Evolutionary conservation across 441 rosid species (phyloP).

Genomic region (Geranium incanum): DNA sequence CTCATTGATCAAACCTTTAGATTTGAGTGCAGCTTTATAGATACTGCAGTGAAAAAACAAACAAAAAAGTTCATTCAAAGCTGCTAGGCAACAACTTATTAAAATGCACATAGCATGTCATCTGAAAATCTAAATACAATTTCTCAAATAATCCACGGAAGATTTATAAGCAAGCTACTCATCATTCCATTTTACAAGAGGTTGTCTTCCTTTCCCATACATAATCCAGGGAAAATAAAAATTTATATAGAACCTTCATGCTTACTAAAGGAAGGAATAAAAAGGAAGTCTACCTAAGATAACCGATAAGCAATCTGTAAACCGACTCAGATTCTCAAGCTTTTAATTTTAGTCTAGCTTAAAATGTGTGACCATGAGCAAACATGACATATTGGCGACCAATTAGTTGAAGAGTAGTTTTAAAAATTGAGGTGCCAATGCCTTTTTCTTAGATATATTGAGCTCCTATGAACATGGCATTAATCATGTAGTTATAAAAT

Average conservation of each 20-base stretch:
- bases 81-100: neutral
- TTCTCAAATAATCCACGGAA: neutral
- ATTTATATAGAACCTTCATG: neutral
- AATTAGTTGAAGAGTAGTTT: neutral
- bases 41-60: constrained; percentile 37
- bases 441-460: neutral
- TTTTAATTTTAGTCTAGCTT: neutral
- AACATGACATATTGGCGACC: neutral
- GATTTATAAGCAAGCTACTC: neutral
- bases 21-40: constrained; percentile 76
- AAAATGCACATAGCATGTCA: neutral
- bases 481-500: neutral
- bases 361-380: neutral
- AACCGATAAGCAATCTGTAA: neutral
- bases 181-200: neutral
- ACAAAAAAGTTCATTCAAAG: neutral
- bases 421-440: neutral
- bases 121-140: neutral
- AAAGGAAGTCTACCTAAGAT: neutral
- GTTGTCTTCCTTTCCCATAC: neutral
- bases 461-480: neutral
- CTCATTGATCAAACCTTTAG: constrained; percentile 71
- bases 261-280: neutral
- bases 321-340: neutral
- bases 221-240: neutral